Evolutionary conservation across 306 rosid species (phyloP), one percentile per base, ranked within the genome.

Genomic region (Alnus rubra): DNA sequence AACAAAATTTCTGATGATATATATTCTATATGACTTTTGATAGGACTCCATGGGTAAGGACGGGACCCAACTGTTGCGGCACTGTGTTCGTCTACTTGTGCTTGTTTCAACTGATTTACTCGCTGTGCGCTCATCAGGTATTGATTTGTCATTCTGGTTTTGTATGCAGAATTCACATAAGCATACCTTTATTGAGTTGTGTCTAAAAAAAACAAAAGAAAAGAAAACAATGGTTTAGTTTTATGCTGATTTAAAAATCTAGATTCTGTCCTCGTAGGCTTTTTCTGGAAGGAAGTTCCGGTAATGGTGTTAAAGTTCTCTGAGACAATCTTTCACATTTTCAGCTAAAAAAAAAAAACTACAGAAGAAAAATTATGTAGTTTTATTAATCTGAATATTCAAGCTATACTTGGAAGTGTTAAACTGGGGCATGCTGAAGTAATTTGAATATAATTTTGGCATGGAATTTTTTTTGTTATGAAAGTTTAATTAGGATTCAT

Each of bases 31-130:
- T 2, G 45, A 78, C 47, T 73, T 59, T 30, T 70, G 55, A 80
- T 81, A 96, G 99, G 99, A 96, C 75, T 96, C 99, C 10, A 89
- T 96, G 99, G 99, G 99, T 79, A 96, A 96, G 92, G 98, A 92
- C 76, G 93, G 97, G 58, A 96, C 99, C 83, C 97, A 93, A 88
- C 97, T 96, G 69, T 86, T 96, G 90, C 90, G 99, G 82, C 99
- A 96, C 55, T 96, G 99, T 87, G 94, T 96, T 87, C 97, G 99
- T 65, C 93, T 96, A 75, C 98, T 96, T 88, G 99, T 96, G 78
- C 93, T 85, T 39, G 97, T 96, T 78, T 96, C 99, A 10, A 96
- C 91, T 12, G 96, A 96, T 85, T 81, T 96, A 51, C 90, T 89
- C 82, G 97, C 98, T 59, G 97, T 93, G 82, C 98, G 99, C 75